Percentiles rank a stretch among this genome's conserved stretches.
These are phyloP conservation scores for Aspergillus vadensis DNA, from an alignment of 2,329 filamentous ascomycete genomes.

Conservation along the genomic window DNA sequence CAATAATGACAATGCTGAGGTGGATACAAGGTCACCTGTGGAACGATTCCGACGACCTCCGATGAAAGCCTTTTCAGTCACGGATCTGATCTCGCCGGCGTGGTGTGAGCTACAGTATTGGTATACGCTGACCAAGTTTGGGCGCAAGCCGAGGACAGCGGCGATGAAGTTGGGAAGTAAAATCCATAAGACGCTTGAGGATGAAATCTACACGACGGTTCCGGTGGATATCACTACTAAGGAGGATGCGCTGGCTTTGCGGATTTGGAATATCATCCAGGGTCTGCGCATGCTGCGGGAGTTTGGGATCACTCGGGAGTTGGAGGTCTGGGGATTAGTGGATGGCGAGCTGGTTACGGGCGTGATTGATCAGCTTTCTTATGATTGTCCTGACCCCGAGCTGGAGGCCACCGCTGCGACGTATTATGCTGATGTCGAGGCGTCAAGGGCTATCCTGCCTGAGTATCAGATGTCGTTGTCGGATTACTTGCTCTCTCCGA, in stretches of 20 bases:
- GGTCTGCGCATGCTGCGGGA: constrained; percentile 73
- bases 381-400: constrained; percentile 71
- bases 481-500: constrained; percentile 46
- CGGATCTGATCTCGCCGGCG: constrained; percentile 81
- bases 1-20: constrained; percentile 18
- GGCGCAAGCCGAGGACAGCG: constrained; percentile 71
- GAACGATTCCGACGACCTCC: constrained; percentile 77
- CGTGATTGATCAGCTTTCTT: constrained; percentile 83
- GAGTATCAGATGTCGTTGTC: constrained; percentile 50
- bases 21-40: constrained; percentile 64
- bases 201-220: constrained; percentile 78
- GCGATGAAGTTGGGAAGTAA: constrained; percentile 82
- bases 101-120: constrained; percentile 97
- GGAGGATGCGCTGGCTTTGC: constrained; percentile 80
- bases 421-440: constrained; percentile 40
- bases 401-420: constrained; percentile 63
- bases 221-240: constrained; percentile 69
- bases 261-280: constrained; percentile 89
- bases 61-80: constrained; percentile 79
- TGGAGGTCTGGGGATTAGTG: constrained; percentile 82
- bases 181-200: constrained; percentile 81
- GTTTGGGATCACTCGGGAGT: constrained; percentile 70
- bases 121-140: constrained; percentile 78
- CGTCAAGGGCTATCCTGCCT: constrained; percentile 39
- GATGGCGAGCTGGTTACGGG: constrained; percentile 84